A percentile compares a stretch with the other conserved stretches of the same genome.
Evolutionary conservation across 805 yeast genomes (phyloP).

Genomic region (Priceomyces castillae): DNA sequence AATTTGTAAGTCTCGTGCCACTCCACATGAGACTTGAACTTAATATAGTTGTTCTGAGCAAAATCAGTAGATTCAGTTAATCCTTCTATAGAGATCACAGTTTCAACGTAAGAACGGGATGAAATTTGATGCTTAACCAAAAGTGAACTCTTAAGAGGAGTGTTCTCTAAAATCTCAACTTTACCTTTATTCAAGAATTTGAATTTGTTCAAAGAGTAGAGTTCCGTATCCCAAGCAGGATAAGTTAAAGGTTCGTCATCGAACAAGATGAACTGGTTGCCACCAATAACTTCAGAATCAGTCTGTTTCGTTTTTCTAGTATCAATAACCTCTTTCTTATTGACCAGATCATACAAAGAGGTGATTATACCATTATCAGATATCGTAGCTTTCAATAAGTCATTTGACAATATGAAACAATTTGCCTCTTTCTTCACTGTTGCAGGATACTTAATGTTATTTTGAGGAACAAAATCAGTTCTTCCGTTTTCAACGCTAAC

Average conservation of each 20-base stretch:
- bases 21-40: slow-evolving; percentile 49
- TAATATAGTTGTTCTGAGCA: slow-evolving; percentile 31
- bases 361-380: slow-evolving; percentile 52
- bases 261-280: slow-evolving; percentile 76
- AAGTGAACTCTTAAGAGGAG: slow-evolving; percentile 62
- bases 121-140: slow-evolving; percentile 62
- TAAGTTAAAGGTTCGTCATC: slow-evolving; percentile 88
- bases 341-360: slow-evolving; percentile 58
- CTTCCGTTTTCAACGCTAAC: slow-evolving; percentile 19
- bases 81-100: slow-evolving; percentile 70
- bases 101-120: slow-evolving; percentile 53
- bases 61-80: slow-evolving; percentile 43
- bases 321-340: slow-evolving; percentile 65
- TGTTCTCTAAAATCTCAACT: slow-evolving; percentile 41
- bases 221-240: slow-evolving; percentile 98
- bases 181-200: slow-evolving; percentile 43
- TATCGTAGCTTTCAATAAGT: slow-evolving; percentile 55
- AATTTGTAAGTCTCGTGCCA: slow-evolving; percentile 91
- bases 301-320: slow-evolving; percentile 50
- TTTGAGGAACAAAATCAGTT: slow-evolving; percentile 13
- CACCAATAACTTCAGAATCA: slow-evolving; percentile 44
- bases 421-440: slow-evolving; percentile 40
- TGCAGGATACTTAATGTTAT: slow-evolving; percentile 43
- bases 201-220: slow-evolving; percentile 76
- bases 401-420: slow-evolving; percentile 55